Evolutionary conservation across 495 filamentous ascomycete species (phyloP).

Genomic region (Thozetella sp.): DNA sequence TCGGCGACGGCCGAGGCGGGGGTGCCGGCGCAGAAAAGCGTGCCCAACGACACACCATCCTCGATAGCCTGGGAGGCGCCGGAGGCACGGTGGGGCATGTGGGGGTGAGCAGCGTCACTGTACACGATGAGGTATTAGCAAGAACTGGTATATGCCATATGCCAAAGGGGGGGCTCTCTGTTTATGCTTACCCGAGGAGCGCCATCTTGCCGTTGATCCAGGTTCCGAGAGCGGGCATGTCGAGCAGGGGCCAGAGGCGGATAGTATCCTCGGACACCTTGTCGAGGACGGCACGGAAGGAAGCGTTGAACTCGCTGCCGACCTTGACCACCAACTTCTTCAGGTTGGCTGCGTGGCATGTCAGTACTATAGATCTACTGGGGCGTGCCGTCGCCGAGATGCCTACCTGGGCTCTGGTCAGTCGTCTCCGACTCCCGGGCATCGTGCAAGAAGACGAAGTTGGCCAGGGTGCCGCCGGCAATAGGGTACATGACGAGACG

Average conservation of each 20-base stretch:
- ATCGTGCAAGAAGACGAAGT: slow-evolving; percentile 3
- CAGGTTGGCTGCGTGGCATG: background rate
- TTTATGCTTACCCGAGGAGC: slow-evolving; percentile 2
- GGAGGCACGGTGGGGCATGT: slow-evolving; percentile 14
- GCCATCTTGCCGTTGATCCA: slow-evolving; percentile 6
- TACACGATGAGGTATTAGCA: background rate
- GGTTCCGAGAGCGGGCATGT: background rate
- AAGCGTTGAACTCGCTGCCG: background rate
- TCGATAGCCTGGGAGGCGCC: slow-evolving; percentile 16
- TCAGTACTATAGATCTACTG: too few relatives aligned
- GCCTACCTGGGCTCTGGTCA: background rate
- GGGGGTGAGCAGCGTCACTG: slow-evolving; percentile 14
- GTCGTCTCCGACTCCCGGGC: background rate
- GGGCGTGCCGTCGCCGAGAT: too few relatives aligned
- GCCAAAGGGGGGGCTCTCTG: background rate
- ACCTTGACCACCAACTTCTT: slow-evolving; percentile 1
- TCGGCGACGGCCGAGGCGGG: background rate
- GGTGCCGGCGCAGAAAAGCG: slow-evolving; percentile 9
- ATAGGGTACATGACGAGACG: slow-evolving; percentile 2
- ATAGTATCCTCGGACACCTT: background rate
- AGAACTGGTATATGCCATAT: too few relatives aligned
- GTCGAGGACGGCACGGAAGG: slow-evolving; percentile 1
- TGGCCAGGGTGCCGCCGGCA: background rate
- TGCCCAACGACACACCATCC: slow-evolving; percentile 13
- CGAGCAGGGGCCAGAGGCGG: background rate